Evolutionary conservation across 75 land plant species (phyloP).

Genomic region (Picea sitchensis): DNA sequence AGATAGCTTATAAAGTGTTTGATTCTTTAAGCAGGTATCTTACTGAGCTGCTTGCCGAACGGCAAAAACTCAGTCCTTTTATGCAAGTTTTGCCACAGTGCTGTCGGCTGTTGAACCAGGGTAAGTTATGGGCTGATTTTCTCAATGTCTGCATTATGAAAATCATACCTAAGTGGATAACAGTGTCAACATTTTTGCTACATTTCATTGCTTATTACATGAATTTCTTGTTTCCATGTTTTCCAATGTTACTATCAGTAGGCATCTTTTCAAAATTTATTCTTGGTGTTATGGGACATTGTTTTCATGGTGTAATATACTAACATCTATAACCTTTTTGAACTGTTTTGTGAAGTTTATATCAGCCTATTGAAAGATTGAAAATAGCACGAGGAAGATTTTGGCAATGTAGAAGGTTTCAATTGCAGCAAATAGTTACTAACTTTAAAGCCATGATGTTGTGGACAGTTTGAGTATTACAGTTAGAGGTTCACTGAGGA

Average conservation of each 20-base stretch:
- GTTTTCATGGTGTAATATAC: not conserved
- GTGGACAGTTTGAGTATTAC: not conserved
- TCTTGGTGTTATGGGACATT: not conserved
- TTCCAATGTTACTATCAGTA: too few species aligned
- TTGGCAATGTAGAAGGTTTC: not conserved
- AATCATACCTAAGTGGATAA: not conserved
- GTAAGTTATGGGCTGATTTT: slow-evolving; percentile 29
- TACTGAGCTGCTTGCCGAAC: slow-evolving; percentile 70
- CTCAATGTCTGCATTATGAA: not conserved
- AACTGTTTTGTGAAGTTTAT: not conserved
- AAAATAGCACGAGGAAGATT: not conserved
- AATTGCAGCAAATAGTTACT: not conserved
- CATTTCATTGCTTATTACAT: not conserved
- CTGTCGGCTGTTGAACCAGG: slow-evolving; percentile 72
- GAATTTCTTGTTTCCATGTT: too few species aligned
- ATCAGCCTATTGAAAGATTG: not conserved
- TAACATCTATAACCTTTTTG: not conserved
- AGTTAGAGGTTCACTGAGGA: not conserved
- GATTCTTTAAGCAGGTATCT: slow-evolving; percentile 51
- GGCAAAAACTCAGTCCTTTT: slow-evolving; percentile 76
- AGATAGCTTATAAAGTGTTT: not conserved
- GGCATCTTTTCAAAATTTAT: not conserved
- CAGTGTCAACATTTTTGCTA: not conserved
- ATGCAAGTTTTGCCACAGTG: slow-evolving; percentile 69
- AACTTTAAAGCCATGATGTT: not conserved